phyloP scores from a whole-genome alignment of 805 yeast species.

The Kuraishia molischiana region DNA sequence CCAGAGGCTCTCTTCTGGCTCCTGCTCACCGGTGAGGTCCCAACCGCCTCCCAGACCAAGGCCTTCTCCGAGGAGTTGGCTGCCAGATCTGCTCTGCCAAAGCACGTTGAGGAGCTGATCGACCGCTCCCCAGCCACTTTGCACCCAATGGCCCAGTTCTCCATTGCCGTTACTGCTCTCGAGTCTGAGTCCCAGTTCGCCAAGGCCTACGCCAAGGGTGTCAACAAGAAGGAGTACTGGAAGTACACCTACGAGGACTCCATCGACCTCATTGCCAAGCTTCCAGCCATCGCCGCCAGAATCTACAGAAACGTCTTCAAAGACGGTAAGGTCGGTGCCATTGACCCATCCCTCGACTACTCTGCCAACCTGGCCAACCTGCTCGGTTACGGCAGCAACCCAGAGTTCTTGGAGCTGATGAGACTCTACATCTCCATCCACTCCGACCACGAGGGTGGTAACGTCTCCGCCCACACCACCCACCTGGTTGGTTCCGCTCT shows the following conservation, averaged over 20 bases:
- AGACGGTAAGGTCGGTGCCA: conserved; percentile 56
- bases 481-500: conserved; percentile 80
- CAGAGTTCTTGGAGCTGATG: conserved; percentile 69
- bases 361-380: conserved; percentile 52
- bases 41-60: conserved; percentile 60
- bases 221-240: conserved; percentile 78
- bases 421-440: conserved; percentile 76
- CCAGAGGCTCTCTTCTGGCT: conserved; percentile 85
- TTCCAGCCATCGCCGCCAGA: conserved; percentile 73
- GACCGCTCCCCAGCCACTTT: conserved; percentile 67
- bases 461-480: conserved; percentile 80
- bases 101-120: conserved; percentile 62
- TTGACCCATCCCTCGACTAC: conserved; percentile 51
- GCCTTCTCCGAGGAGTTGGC: conserved; percentile 70
- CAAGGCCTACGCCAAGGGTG: conserved; percentile 80
- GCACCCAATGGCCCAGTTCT: conserved; percentile 88
- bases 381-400: conserved; percentile 49
- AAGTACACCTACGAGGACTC: conserved; percentile 75
- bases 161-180: conserved; percentile 73
- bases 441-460: conserved; percentile 88
- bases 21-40: conserved; percentile 74
- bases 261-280: conserved; percentile 69
- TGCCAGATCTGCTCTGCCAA: conserved; percentile 68
- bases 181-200: conserved; percentile 79
- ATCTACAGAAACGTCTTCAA: conserved; percentile 80